Base-by-base conservation (phyloP, 2,329 filamentous ascomycete species). In the Pseudocercospora vitis region DNA sequence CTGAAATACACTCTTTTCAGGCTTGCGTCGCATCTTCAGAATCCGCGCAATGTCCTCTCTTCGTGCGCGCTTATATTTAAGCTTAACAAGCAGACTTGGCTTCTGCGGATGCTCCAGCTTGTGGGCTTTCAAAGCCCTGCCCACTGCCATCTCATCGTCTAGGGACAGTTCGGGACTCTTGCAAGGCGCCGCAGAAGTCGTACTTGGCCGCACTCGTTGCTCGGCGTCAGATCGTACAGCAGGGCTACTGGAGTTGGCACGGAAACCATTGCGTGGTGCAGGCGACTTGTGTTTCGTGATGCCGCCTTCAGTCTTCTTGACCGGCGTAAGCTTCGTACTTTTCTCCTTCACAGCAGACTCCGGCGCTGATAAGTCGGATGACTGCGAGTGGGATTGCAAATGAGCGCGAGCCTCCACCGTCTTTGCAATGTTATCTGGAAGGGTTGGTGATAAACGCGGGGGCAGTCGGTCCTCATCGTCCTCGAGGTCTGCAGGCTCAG, bases 391-490 rank as follows among this genome's bases (percentile, higher is more conserved):
- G 54, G 54, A 53, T 23, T 39, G 57, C 44, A 37, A 62, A 49
- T 73, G 62, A 16, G 57, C 50, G 6, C 58, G 50, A 29, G 75
- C 70, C 53, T 74, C 73, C 21, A 84, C 66, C 51, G 81, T 77
- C 52, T 75, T 78, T 60, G 80, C 77, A 39, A 84, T 75, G 49
- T 77, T 78, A 2, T 78, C 73, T 5, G 81, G 81, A 3, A 84
- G 71, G 11, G 79, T 81, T 3, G 81, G 81, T 3, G 81, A 84
- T n/a, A 84, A 68, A 29, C 82, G 73, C 7, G 74, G 73, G 8
- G 81, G 81, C 14, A 83, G 67, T 4, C 71, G 24, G 72, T 58
- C 12, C 70, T 57, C 39, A 53, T 28, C 23, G 16, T 33, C 35
- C 16, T 37, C 29, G 11, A n/a, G 24, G 26, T 23, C 4, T 28